phyloP scores from a whole-genome alignment of 768 basidiomycete genomes.

The Mycena crocata region DNA sequence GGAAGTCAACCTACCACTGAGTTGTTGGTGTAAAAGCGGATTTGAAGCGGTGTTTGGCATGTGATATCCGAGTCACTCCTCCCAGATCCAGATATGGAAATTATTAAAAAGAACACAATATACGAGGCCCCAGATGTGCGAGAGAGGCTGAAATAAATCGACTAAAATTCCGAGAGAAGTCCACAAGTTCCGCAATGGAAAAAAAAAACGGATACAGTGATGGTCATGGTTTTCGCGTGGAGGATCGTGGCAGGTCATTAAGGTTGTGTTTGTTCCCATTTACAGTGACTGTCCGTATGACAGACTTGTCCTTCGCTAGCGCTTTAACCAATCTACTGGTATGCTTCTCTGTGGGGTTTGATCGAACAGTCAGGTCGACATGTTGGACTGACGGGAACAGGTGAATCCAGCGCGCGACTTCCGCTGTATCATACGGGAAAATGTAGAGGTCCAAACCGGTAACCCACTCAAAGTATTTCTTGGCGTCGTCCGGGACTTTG shows the following conservation, averaged over 20 bases:
- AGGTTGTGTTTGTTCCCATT: constrained; percentile 10
- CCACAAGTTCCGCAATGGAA: no score
- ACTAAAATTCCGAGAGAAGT: no score
- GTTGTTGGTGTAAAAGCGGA: neutral
- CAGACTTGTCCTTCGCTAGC: neutral
- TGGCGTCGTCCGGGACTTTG: neutral
- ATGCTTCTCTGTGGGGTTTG: constrained; percentile 11
- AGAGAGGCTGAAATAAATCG: no score
- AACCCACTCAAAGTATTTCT: constrained; percentile 7
- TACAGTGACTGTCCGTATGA: constrained; percentile 5
- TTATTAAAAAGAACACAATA: no score
- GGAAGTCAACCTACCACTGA: neutral
- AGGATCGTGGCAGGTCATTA: neutral
- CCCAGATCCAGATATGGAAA: neutral
- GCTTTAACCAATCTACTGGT: constrained; percentile 4
- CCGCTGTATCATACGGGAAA: constrained; percentile 7
- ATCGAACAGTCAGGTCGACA: constrained; percentile 10
- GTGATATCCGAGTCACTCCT: neutral
- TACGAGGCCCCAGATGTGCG: no score
- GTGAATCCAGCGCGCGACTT: constrained; percentile 26
- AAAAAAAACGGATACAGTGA: no score
- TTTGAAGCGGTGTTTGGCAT: neutral
- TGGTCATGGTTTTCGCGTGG: no score
- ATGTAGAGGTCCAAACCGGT: constrained; percentile 20
- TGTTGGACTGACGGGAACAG: constrained; percentile 26